Base-by-base conservation (phyloP, 75 land plant genomes). In the Sequoia sempervirens region DNA sequence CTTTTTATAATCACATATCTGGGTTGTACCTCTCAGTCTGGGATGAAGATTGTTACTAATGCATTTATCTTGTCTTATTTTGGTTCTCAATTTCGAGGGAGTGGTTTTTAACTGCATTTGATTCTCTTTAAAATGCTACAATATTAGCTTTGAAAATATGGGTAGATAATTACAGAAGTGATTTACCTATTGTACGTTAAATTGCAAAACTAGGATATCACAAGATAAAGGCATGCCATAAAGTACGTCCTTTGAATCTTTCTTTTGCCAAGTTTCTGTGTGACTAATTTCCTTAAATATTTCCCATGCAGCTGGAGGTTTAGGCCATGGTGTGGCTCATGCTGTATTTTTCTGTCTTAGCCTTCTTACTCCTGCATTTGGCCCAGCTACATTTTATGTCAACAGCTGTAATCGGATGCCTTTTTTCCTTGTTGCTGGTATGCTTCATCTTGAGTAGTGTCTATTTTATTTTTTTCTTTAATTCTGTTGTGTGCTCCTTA, bases 271-370 rank as follows among this genome's bases (percentile, higher is more conserved):
- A n/a, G 10, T 78, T 41, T 43, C 45, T 78, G 28, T 43, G 12
- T 26, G n/a, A 41, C 45, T 38, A 40, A 41, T 40, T 76, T 76
- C n/a, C 43, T 2, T 18, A 20, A 41, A n/a, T 78, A 8, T 78
- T 78, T 78, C 45, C 50, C n/a, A 40, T 83, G 83, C 98, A 97
- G 99, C 98, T 87, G 94, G 93, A 84, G 99, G 99, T 26, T 89
- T 96, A 81, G 99, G 99, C 53, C 99, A 97, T 90, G 99, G 96
- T 50, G 84, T 92, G 81, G 98, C 97, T 52, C 99, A 97, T 92
- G 93, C 94, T 26, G 95, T 97, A 30, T 94, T 97, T 82, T 97
- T 97, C 89, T 93, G 99, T 83, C 86, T 97, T 58, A 94, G 98
- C 86, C 90, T 97, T 38, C 85, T 94, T 83, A 93, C 94, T 75